phyloP scores from a whole-genome alignment of 768 basidiomycete genomes.

The Amanita brunnescens region DNA sequence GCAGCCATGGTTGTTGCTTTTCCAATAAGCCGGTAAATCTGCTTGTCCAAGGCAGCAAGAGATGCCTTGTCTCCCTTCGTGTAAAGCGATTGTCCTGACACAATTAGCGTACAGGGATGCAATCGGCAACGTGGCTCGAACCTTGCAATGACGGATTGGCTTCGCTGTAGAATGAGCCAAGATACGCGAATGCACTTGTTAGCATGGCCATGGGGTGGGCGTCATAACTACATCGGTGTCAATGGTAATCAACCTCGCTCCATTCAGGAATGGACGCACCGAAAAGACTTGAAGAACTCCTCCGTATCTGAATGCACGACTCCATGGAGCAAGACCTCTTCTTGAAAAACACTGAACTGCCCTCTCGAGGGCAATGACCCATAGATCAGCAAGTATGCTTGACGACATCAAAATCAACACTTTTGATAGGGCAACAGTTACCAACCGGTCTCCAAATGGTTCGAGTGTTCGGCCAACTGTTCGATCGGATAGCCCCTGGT shows the following conservation, averaged over 20 bases:
- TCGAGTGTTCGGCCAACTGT: conserved; percentile 72
- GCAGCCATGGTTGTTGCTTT: conserved; percentile 87
- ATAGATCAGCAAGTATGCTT: conserved; percentile 82
- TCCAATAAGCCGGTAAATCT: conserved; percentile 82
- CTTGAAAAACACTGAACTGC: conserved; percentile 58
- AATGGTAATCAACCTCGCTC: neutral
- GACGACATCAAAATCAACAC: neutral
- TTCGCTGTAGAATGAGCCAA: conserved; percentile 82
- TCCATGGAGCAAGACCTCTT: conserved; percentile 73
- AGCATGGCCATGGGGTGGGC: conserved; percentile 91
- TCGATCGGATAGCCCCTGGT: conserved; percentile 87
- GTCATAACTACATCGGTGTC: conserved; percentile 52
- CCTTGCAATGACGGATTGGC: conserved; percentile 87
- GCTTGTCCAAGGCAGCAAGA: conserved; percentile 81
- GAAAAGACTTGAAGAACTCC: conserved; percentile 60
- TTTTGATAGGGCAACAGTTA: neutral
- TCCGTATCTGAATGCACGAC: conserved; percentile 60
- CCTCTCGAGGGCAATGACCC: conserved; percentile 61
- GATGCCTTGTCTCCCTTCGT: conserved; percentile 60
- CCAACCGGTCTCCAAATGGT: conserved; percentile 63
- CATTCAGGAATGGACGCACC: conserved; percentile 25
- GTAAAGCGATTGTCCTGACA: conserved; percentile 65
- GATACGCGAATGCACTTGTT: conserved; percentile 78
- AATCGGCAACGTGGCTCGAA: conserved; percentile 13
- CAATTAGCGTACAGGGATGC: neutral